Conservation (phyloP, 2,329 filamentous ascomycete species). For the Chrysoporthe puriensis region DNA sequence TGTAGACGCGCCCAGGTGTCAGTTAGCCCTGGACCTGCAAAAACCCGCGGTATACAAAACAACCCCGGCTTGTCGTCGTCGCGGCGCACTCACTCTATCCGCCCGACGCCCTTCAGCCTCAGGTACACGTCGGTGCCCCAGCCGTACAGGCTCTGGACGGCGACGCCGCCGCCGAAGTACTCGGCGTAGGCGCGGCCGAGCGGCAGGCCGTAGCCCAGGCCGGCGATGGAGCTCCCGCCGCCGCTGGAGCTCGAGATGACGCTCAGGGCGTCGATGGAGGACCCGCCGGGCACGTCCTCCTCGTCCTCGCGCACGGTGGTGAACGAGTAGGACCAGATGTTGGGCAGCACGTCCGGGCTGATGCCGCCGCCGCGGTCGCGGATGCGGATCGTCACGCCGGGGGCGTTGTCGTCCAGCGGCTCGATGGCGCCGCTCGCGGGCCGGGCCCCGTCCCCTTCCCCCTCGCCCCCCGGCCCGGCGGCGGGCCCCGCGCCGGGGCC, state of each 20-base stretch:
- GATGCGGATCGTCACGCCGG: conserved; percentile 93
- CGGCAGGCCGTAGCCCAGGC: conserved; percentile 89
- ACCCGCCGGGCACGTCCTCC: conserved; percentile 46
- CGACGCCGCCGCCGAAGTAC: conserved; percentile 95
- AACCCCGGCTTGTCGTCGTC: too few species aligned
- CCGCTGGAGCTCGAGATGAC: conserved; percentile 73
- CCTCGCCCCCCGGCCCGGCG: neutral
- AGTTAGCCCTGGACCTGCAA: neutral
- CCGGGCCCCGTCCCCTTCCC: conserved; percentile 36
- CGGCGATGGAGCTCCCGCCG: conserved; percentile 82
- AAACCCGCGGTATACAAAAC: too few species aligned
- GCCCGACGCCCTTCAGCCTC: conserved; percentile 64
- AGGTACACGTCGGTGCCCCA: conserved; percentile 81
- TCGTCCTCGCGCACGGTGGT: conserved; percentile 84
- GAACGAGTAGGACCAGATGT: conserved; percentile 97
- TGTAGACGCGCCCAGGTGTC: neutral
- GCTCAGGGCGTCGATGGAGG: conserved; percentile 69
- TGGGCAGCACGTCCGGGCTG: conserved; percentile 76
- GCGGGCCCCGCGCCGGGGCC: too few species aligned
- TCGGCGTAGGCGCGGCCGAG: conserved; percentile 92
- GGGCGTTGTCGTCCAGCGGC: conserved; percentile 66
- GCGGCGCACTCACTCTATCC: conserved; percentile 44
- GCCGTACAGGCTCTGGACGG: conserved; percentile 92
- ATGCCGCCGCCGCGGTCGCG: conserved; percentile 96
- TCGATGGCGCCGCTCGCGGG: conserved; percentile 52